Conservation (phyloP, 2,329 filamentous ascomycete species). For the Aureobasidium namibiae region DNA sequence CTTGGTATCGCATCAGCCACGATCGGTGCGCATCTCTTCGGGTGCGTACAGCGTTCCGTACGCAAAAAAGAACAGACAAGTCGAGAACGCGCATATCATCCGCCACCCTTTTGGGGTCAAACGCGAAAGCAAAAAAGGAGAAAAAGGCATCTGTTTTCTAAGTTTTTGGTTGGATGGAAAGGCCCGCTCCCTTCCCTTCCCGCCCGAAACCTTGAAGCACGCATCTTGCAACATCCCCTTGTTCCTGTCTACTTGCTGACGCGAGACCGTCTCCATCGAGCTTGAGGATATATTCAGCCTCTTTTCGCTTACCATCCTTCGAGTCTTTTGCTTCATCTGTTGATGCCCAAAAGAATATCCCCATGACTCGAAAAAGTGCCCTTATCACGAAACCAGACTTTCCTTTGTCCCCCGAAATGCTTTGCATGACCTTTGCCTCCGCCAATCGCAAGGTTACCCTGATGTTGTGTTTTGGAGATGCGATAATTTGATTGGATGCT, state of each 20-base stretch:
- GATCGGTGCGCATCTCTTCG: not conserved
- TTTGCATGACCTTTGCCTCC: not conserved
- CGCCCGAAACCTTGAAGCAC: conserved; percentile 1
- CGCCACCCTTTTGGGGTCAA: not conserved
- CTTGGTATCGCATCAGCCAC: not conserved
- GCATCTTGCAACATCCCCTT: not conserved
- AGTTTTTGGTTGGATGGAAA: conserved; percentile 1
- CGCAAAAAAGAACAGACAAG: not conserved
- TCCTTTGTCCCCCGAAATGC: not conserved
- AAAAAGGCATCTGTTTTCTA: not conserved
- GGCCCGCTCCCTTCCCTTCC: conserved; percentile 3
- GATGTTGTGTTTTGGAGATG: not conserved
- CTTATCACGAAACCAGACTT: not conserved
- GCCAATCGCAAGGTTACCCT: not conserved
- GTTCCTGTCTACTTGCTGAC: not conserved
- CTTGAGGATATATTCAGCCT: not conserved
- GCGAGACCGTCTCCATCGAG: not conserved
- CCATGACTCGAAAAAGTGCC: not conserved
- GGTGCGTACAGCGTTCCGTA: not conserved
- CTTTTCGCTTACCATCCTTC: not conserved
- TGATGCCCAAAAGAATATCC: not conserved
- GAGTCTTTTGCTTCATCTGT: not conserved
- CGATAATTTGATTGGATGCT: not conserved
- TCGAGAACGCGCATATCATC: not conserved
- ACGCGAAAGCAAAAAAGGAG: not conserved